Evolutionary conservation across 768 basidiomycete genomes (phyloP), one percentile per base, ranked within the genome.

Genomic region (Lactifluus pinguis): DNA sequence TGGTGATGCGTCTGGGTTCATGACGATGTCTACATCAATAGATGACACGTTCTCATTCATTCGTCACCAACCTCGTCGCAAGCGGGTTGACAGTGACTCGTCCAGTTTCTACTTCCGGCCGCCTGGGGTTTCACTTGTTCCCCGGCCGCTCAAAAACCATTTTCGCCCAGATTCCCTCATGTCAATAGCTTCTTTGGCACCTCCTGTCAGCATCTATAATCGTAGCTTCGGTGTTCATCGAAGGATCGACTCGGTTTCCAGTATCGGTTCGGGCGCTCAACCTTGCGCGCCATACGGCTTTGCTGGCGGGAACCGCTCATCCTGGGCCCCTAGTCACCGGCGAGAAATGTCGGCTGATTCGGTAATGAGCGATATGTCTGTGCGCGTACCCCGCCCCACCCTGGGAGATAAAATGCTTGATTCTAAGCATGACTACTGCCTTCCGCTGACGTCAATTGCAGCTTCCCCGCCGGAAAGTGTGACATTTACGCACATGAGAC

Each of bases 351-450:
- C 87, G 0, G 69, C 79, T 1, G 89, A 91, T 63, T 91, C 89
- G 0, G 70, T 82, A 36, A 71, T 78, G 68, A 90, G 86, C 65
- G 83, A 87, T 49, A 80, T 80, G 63, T 84, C 86, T 10, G 76
- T 76, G 65, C 75, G 79, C n/a, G 71, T 87, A 0, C 83, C 79
- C 2, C 80, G 89, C 10, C 90, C 90, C 2, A 87, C 84, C 3
- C 69, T 92, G 4, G 89, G 90, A 1, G 90, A 92, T 71, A 92
- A 91, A 79, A 92, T 92, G 90, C 87, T 92, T 63, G 84, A 87
- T 41, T 83, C 77, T 36, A 79, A 73, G 13, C 70, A 66, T 7
- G 82, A 81, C 39, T 78, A 76, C 50, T 80, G 77, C 1, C 76
- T 79, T 61, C 80, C 85, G 0, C 75, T 90, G 30, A 69, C 77